Evolutionary conservation across 192 early-diverging fungal genomes (phyloP).

Genomic region (Mortierella claussenii): DNA sequence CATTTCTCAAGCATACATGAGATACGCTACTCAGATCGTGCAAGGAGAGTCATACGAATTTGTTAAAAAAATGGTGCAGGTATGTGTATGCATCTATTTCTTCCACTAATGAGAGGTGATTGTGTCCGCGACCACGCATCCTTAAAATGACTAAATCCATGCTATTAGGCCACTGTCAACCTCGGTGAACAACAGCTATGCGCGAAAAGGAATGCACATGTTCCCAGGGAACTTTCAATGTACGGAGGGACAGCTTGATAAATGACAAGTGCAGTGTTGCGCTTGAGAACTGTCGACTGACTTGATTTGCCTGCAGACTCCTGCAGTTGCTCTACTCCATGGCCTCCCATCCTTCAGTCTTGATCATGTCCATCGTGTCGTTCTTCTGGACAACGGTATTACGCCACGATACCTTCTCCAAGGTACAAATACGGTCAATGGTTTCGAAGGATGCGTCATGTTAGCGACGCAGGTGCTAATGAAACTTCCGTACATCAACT

Average conservation of each 20-base stretch:
- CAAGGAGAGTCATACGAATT: constrained; percentile 39
- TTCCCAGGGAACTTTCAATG: constrained; percentile 25
- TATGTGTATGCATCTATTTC: neutral
- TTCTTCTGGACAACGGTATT: constrained; percentile 45
- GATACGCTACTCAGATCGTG: constrained; percentile 13
- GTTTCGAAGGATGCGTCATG: too few species aligned
- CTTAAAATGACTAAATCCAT: neutral
- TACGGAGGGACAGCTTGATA: constrained; percentile 4
- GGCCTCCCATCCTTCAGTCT: constrained; percentile 47
- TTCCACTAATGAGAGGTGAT: neutral
- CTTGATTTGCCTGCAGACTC: constrained; percentile 24
- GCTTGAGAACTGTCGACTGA: too few species aligned
- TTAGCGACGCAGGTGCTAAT: too few species aligned
- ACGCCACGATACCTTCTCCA: constrained; percentile 41
- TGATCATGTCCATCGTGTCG: constrained; percentile 25
- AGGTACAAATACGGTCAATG: too few species aligned
- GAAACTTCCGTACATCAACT: too few species aligned
- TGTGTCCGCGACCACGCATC: too few species aligned
- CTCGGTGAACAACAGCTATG: constrained; percentile 49
- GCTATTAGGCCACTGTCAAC: constrained; percentile 38
- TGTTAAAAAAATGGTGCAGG: constrained; percentile 42
- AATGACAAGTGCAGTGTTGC: too few species aligned
- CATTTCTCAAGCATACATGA: constrained; percentile 40
- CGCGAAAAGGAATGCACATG: constrained; percentile 29
- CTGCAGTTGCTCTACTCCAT: constrained; percentile 35